Percentiles rank a stretch among this genome's conserved stretches.
Evolutionary conservation across 306 rosid species (phyloP).

Genomic region (Inga oerstediana): DNA sequence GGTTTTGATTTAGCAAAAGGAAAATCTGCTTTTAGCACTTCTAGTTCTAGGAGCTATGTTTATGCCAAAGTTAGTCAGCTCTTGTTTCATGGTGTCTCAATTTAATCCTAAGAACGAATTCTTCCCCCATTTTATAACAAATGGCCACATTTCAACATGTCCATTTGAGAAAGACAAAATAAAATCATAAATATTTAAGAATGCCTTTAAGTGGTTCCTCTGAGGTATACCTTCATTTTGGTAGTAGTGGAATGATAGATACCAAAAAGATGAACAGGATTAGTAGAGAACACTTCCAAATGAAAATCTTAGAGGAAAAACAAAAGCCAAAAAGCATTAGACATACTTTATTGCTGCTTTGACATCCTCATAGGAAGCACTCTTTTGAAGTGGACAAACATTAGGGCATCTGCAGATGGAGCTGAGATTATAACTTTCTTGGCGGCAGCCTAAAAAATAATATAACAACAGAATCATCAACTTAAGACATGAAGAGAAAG

Average conservation of each 20-base stretch:
- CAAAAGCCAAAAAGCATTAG: background rate
- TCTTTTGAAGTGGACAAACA: constrained; percentile 93
- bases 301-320: background rate
- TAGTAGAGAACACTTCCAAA: constrained; percentile 10
- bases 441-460: constrained; percentile 78
- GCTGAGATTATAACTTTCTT: constrained; percentile 94
- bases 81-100: background rate
- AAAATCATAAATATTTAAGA: constrained; percentile 42
- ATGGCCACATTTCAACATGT: background rate
- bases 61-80: constrained; percentile 3
- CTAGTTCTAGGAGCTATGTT: background rate
- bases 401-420: constrained; percentile 99
- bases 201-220: constrained; percentile 88
- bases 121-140: background rate
- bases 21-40: background rate
- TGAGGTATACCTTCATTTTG: constrained; percentile 67
- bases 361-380: constrained; percentile 87
- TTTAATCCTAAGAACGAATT: background rate
- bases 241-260: constrained; percentile 16
- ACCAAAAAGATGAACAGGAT: constrained; percentile 1
- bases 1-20: background rate
- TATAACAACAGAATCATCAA: constrained; percentile 30
- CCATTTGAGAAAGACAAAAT: background rate
- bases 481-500: background rate
- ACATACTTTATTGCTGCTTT: constrained; percentile 86